These are phyloP conservation scores for Blepharisma stoltei DNA, from an alignment of 73 alveolate species.

Conservation along the genomic window DNA sequence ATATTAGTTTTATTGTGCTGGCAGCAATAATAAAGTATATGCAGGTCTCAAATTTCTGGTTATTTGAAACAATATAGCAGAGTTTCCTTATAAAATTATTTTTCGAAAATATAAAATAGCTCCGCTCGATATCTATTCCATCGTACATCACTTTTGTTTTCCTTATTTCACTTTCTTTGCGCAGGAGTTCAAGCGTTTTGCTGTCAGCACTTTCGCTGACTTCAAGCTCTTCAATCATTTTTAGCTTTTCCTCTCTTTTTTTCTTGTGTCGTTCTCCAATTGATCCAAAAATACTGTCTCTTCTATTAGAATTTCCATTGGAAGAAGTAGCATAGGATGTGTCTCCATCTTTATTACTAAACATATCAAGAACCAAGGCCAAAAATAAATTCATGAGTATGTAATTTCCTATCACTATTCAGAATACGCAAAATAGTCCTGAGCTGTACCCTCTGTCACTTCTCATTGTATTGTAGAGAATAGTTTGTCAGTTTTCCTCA, in stretches of 20 bases:
- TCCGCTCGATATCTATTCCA: background rate
- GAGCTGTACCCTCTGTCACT: slow-evolving; percentile 33
- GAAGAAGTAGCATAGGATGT: slow-evolving; percentile 35
- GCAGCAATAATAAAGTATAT: background rate
- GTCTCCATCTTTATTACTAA: slow-evolving; percentile 72
- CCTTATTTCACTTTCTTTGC: background rate
- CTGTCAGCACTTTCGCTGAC: slow-evolving; percentile 8
- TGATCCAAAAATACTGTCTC: background rate
- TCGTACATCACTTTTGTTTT: slow-evolving; percentile 9
- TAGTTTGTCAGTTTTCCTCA: slow-evolving; percentile 73
- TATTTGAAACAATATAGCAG: slow-evolving; percentile 11
- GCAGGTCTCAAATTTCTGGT: background rate
- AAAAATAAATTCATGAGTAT: slow-evolving; percentile 88
- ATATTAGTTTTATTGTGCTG: slow-evolving; percentile 7
- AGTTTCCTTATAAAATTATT: background rate
- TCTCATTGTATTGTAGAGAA: slow-evolving; percentile 45
- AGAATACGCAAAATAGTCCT: slow-evolving; percentile 67
- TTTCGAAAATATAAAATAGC: slow-evolving; percentile 19
- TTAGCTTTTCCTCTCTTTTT: background rate
- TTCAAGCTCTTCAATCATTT: slow-evolving; percentile 29
- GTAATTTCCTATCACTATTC: slow-evolving; percentile 94
- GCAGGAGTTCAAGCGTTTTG: background rate
- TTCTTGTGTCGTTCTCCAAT: background rate
- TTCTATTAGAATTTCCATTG: background rate
- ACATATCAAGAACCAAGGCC: slow-evolving; percentile 87